Evolutionary conservation across 148 eudicot species (phyloP).

Genomic region (Vaccinium corymbosum): DNA sequence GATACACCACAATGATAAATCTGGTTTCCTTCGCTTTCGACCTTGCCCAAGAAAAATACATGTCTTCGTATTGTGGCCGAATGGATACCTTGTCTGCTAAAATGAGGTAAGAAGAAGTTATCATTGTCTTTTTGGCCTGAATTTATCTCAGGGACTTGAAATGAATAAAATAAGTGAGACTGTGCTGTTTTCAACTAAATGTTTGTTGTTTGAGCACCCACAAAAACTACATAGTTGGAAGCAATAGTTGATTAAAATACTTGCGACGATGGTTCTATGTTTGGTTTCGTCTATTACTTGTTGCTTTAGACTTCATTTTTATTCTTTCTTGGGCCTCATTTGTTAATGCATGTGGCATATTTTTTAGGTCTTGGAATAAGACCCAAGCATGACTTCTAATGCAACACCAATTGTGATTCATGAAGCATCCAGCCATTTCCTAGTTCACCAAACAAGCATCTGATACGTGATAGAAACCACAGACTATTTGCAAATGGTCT

Average conservation of each 20-base stretch:
- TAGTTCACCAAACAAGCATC: background rate
- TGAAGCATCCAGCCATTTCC: background rate
- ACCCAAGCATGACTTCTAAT: background rate
- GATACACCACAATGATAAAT: too few relatives aligned
- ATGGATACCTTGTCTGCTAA: too few relatives aligned
- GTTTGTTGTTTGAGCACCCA: background rate
- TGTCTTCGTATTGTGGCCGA: too few relatives aligned
- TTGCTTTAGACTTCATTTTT: background rate
- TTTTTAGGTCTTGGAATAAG: background rate
- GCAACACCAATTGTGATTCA: background rate
- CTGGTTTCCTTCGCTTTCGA: too few relatives aligned
- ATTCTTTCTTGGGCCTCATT: background rate
- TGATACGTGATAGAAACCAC: background rate
- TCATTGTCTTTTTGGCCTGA: too few relatives aligned
- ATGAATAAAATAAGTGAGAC: too few relatives aligned
- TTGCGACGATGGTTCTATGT: too few relatives aligned
- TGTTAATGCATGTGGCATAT: background rate
- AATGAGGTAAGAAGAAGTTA: too few relatives aligned
- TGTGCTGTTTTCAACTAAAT: background rate
- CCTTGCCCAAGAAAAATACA: too few relatives aligned
- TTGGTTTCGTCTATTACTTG: background rate
- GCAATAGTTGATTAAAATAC: too few relatives aligned
- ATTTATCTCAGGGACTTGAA: too few relatives aligned
- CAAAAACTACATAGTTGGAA: background rate
- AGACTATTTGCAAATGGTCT: background rate